Evolutionary conservation across 495 filamentous ascomycete species (phyloP).

Genomic region (Xylaria nigripes): DNA sequence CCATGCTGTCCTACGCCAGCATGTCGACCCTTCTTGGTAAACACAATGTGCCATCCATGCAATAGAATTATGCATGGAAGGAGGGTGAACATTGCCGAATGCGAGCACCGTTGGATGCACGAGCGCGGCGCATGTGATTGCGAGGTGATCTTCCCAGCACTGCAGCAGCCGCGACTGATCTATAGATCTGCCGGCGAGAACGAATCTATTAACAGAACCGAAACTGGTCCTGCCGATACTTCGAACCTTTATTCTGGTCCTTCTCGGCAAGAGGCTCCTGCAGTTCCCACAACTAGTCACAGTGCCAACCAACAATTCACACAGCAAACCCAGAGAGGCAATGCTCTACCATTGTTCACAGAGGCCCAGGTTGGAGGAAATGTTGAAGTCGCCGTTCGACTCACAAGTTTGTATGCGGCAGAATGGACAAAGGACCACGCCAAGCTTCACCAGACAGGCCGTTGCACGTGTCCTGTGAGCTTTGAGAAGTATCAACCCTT

Average conservation of each 20-base stretch:
- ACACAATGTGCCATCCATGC: conserved; percentile 33
- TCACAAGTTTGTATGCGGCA: conserved; percentile 28
- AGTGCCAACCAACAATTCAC: not conserved
- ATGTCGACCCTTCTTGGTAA: conserved; percentile 18
- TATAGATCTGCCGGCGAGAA: not conserved
- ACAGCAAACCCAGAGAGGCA: not conserved
- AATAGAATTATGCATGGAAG: conserved; percentile 32
- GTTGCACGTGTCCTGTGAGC: conserved; percentile 25
- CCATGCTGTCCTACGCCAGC: conserved; percentile 26
- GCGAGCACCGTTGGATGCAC: conserved; percentile 42
- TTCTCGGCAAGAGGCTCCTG: not conserved
- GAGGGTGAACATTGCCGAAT: conserved; percentile 32
- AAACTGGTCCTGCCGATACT: not conserved
- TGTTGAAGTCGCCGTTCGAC: conserved; percentile 22
- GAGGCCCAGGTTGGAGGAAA: conserved; percentile 13
- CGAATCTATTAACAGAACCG: not conserved
- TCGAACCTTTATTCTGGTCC: not conserved
- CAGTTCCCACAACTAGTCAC: too few species aligned
- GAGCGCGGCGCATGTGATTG: conserved; percentile 38
- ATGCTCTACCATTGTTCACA: conserved; percentile 15
- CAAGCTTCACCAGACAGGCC: conserved; percentile 23
- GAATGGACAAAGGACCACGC: conserved; percentile 37
- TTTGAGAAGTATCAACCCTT: conserved; percentile 22
- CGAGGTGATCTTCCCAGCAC: conserved; percentile 28
- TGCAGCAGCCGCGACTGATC: conserved; percentile 25